Evolutionary conservation across 1,284 basidiomycete species (phyloP).

Genomic region (Prillingera fragicola): DNA sequence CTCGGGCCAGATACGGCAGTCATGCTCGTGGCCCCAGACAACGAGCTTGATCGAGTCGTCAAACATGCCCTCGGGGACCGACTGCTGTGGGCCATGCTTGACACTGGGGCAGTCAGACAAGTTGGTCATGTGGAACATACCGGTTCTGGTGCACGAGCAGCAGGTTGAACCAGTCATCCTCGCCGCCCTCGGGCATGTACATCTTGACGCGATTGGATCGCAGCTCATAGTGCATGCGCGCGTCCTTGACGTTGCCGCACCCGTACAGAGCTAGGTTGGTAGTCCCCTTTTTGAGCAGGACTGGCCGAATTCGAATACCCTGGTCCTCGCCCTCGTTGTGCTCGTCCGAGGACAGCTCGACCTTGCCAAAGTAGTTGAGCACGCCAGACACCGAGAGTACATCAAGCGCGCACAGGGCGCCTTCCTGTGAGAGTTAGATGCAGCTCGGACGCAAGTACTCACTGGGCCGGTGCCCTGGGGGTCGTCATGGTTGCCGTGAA

Average conservation of each 20-base stretch:
- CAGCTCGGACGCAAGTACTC: conserved; percentile 40
- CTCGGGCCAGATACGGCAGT: conserved; percentile 87
- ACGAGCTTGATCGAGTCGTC: conserved; percentile 91
- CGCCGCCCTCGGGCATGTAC: conserved; percentile 88
- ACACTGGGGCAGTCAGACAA: conserved; percentile 55
- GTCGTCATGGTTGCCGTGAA: conserved; percentile 99
- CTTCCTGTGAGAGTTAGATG: conserved; percentile 57
- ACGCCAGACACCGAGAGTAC: conserved; percentile 89
- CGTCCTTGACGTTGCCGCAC: conserved; percentile 93
- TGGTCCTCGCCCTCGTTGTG: conserved; percentile 45
- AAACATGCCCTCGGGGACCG: conserved; percentile 92
- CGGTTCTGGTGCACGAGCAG: conserved; percentile 93
- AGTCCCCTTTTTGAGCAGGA: conserved; percentile 81
- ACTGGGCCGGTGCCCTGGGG: conserved; percentile 92
- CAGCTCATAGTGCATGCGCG: conserved; percentile 91
- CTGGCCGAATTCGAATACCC: conserved; percentile 82
- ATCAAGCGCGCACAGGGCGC: conserved; percentile 91
- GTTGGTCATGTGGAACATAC: conserved; percentile 50
- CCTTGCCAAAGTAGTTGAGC: conserved; percentile 95
- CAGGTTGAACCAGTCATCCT: conserved; percentile 82
- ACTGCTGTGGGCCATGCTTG: conserved; percentile 85
- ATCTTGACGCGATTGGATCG: conserved; percentile 88
- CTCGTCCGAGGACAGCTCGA: conserved; percentile 55
- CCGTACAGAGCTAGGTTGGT: conserved; percentile 87
- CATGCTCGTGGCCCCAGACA: conserved; percentile 98